Evolutionary conservation across 495 filamentous ascomycete species (phyloP), one percentile per base, ranked within the genome.

Genomic region (Penicillium dipodomyicola): DNA sequence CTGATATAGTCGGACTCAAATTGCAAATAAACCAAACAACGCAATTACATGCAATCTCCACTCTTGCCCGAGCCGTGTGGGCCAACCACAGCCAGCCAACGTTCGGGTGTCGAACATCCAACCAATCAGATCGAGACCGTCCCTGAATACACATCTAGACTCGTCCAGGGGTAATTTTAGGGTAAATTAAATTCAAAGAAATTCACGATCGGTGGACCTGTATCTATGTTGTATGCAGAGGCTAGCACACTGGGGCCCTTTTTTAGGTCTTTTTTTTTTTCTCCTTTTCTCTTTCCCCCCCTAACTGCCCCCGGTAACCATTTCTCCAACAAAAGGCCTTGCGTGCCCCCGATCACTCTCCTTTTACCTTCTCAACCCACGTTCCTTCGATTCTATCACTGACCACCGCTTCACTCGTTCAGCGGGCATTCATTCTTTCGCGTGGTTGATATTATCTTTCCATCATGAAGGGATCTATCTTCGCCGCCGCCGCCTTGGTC

Each of bases 321-420:
- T 72, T 67, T 63, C 58, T 69, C 61, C 67, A 66, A 67, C 69
- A 80, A 78, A 75, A 79, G 80, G 77, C 78, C 74, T 59, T 67
- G 46, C 73, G 66, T 68, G 72, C 76, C 80, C 80, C 80, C 47
- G 19, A 35, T 8, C 67, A 68, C 68, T 69, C 62, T 75, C 69
- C 66, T 59, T 75, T 73, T 66, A 67, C 61, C 41, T 62, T 60
- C 49, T 54, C 61, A 62, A 65, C 59, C 62, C 67, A 67, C 71
- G 73, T 77, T 76, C 76, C 65, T 76, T 68, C 20, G 45, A 48
- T 52, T 58, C 57, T 51, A 47, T 49, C 56, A 62, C 62, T 78
- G 72, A 86, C 81, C 71, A 92, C 90, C 89, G 90, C 90, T 93
- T 92, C 90, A 93, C 87, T 95, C 90, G 67, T 95, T 95, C 80